Conservation (phyloP, 345 rosid genomes). For the Gossypium ekmanianum region DNA sequence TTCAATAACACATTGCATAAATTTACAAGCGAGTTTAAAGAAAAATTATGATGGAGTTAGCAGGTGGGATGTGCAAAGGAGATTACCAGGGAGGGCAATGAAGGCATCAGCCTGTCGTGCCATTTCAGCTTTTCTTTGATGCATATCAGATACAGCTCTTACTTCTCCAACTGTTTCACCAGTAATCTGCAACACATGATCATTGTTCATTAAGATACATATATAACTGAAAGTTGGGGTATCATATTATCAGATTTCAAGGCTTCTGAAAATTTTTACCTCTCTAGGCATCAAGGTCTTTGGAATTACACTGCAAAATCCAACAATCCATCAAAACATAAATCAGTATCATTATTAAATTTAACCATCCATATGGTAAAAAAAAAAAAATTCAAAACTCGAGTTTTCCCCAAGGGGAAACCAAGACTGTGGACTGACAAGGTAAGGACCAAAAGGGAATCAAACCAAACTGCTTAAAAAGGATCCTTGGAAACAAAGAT, state of each 20-base stretch:
- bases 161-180: conserved; percentile 87
- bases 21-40: neutral
- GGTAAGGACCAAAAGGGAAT: conserved; percentile 18
- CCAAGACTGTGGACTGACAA: conserved; percentile 6
- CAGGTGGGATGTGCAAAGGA: no score
- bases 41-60: no score
- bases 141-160: conserved; percentile 88
- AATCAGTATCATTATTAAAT: neutral
- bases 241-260: neutral
- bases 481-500: neutral
- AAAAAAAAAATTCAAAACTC: no score
- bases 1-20: neutral
- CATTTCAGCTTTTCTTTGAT: conserved; percentile 96
- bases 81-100: conserved; percentile 84
- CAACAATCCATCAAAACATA: neutral
- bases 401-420: neutral
- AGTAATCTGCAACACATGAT: conserved; percentile 45
- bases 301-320: conserved; percentile 74
- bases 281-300: conserved; percentile 79
- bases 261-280: conserved; percentile 37
- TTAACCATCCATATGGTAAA: neutral
- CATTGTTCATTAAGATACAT: no score
- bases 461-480: conserved; percentile 17
- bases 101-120: conserved; percentile 94
- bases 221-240: no score